Evolutionary conservation across 176 grass and related monocot genomes (phyloP).

Genomic region (Chrysopogon serrulatus): DNA sequence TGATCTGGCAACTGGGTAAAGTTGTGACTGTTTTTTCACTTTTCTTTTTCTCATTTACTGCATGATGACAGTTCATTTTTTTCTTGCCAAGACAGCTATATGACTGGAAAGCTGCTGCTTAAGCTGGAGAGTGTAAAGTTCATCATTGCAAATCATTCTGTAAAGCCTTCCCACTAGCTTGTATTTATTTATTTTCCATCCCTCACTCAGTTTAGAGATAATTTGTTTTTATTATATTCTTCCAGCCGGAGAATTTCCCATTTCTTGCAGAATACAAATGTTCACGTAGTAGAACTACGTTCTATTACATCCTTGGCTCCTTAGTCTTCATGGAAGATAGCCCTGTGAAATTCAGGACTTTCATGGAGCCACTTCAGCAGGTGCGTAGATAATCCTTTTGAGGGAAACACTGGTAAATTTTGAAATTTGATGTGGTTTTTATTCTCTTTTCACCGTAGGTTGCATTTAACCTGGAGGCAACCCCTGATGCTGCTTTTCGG

Average conservation of each 20-base stretch:
- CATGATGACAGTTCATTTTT: slow-evolving; percentile 16
- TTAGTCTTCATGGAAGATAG: slow-evolving; percentile 98
- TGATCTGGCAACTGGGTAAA: slow-evolving; percentile 95
- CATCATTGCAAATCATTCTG: slow-evolving; percentile 91
- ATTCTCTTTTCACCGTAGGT: slow-evolving; percentile 40
- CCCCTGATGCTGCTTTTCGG: slow-evolving; percentile 69
- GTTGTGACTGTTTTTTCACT: slow-evolving; percentile 3
- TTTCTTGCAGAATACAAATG: slow-evolving; percentile 93
- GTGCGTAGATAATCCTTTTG: slow-evolving; percentile 28
- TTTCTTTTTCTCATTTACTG: not conserved
- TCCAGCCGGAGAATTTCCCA: slow-evolving; percentile 79
- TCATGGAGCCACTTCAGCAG: slow-evolving; percentile 96
- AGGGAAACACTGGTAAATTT: not conserved
- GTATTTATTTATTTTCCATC: not conserved
- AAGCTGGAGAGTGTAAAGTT: slow-evolving; percentile 95
- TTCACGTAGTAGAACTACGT: slow-evolving; percentile 91
- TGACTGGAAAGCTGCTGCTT: slow-evolving; percentile 97
- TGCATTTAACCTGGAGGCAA: slow-evolving; percentile 78
- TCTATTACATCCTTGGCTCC: slow-evolving; percentile 91
- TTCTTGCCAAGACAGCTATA: slow-evolving; percentile 67
- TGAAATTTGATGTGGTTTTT: not conserved
- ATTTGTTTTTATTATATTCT: slow-evolving; percentile 21
- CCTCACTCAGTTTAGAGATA: not conserved
- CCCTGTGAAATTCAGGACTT: slow-evolving; percentile 88
- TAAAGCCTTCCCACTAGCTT: slow-evolving; percentile 32